These are phyloP conservation scores for Imleria badia DNA, from an alignment of 768 basidiomycete species.

Conservation along the genomic window DNA sequence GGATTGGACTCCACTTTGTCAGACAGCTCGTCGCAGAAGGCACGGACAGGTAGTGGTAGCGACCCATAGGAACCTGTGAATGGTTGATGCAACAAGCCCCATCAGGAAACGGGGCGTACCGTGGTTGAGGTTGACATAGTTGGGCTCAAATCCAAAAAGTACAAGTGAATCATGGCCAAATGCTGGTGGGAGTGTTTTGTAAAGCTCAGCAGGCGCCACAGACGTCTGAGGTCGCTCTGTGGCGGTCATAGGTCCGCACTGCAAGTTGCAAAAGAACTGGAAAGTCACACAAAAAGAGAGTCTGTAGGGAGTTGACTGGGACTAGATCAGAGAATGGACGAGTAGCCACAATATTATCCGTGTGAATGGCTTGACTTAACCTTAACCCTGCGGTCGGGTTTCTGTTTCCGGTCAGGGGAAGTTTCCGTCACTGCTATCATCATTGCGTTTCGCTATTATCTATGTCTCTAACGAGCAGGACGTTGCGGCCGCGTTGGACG, in stretches of 20 bases:
- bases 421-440: too few species aligned
- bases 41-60: slow-evolving; percentile 50
- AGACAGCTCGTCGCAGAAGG: slow-evolving; percentile 42
- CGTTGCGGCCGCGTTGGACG: too few species aligned
- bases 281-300: too few species aligned
- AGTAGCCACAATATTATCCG: too few species aligned
- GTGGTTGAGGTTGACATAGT: slow-evolving; percentile 64
- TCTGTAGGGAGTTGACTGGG: too few species aligned
- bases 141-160: slow-evolving; percentile 55
- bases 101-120: slow-evolving; percentile 37
- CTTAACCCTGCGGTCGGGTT: too few species aligned
- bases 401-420: too few species aligned
- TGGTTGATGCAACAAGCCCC: background rate
- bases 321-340: too few species aligned
- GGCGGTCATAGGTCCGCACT: slow-evolving; percentile 7
- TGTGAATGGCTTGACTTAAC: too few species aligned
- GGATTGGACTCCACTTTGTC: slow-evolving; percentile 51
- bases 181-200: slow-evolving; percentile 33
- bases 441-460: too few species aligned
- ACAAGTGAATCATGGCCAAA: slow-evolving; percentile 59
- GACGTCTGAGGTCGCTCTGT: background rate
- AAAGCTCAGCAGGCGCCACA: slow-evolving; percentile 11
- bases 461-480: too few species aligned
- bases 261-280: too few species aligned
- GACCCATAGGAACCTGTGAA: slow-evolving; percentile 60